Evolutionary conservation across 1,284 basidiomycete genomes (phyloP).

Genomic region (Tylopilus sp.): DNA sequence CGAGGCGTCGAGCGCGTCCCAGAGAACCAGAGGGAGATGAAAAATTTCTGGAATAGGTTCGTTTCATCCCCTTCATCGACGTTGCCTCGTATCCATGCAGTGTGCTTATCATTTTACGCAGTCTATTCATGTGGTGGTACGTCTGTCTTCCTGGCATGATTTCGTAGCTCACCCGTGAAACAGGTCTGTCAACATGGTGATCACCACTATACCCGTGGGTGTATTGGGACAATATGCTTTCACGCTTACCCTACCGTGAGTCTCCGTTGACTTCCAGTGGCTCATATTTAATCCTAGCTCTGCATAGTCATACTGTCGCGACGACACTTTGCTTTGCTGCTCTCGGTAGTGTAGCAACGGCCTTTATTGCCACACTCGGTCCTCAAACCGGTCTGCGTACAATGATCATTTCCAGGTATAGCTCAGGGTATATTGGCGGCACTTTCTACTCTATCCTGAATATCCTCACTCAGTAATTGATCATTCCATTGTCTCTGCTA

Average conservation of each 20-base stretch:
- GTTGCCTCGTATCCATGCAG: not conserved
- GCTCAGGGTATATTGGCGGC: slow-evolving; percentile 67
- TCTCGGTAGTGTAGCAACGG: slow-evolving; percentile 53
- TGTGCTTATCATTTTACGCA: slow-evolving; percentile 36
- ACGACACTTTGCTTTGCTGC: slow-evolving; percentile 57
- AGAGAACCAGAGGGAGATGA: slow-evolving; percentile 57
- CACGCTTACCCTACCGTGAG: slow-evolving; percentile 62
- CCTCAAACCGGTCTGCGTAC: slow-evolving; percentile 71
- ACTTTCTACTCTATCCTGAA: slow-evolving; percentile 69
- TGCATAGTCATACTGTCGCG: slow-evolving; percentile 58
- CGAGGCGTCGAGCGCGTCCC: slow-evolving; percentile 64
- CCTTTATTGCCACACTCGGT: slow-evolving; percentile 70
- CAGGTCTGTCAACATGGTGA: slow-evolving; percentile 61
- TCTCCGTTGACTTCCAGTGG: slow-evolving; percentile 9
- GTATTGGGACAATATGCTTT: slow-evolving; percentile 64
- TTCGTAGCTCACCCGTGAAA: slow-evolving; percentile 11
- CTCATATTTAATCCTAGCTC: slow-evolving; percentile 5
- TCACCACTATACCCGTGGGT: slow-evolving; percentile 69
- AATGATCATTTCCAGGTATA: slow-evolving; percentile 67
- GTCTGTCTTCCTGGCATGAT: slow-evolving; percentile 13
- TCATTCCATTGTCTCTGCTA: not conserved
- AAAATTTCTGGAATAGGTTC: slow-evolving; percentile 63
- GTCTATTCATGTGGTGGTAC: slow-evolving; percentile 63
- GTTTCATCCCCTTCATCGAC: slow-evolving; percentile 23
- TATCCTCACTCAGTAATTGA: slow-evolving; percentile 62